A percentile compares a stretch with the other conserved stretches of the same genome.
Conservation (phyloP, 177 flowering plant genomes). For the Tripterygium wilfordii region DNA sequence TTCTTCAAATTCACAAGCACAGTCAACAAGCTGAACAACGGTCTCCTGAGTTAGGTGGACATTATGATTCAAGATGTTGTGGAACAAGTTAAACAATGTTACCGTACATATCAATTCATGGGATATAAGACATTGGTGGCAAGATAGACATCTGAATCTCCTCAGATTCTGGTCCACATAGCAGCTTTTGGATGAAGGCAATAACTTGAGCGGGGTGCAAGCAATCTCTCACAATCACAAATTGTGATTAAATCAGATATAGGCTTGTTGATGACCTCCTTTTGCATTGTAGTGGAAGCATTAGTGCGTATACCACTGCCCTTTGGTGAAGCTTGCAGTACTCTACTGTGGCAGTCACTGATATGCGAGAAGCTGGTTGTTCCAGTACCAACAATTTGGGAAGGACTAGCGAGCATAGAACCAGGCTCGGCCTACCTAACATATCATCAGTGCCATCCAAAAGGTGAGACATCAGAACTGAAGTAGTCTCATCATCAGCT, state of each 20-base stretch:
- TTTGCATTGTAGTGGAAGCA: constrained; percentile 49
- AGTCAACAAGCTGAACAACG: constrained; percentile 42
- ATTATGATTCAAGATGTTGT: constrained; percentile 53
- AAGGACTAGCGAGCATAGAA: constrained; percentile 57
- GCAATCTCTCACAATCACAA: constrained; percentile 68
- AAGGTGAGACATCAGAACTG: constrained; percentile 46
- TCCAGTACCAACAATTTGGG: constrained; percentile 58
- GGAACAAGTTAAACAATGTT: constrained; percentile 52
- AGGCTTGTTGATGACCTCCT: constrained; percentile 51
- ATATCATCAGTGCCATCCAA: constrained; percentile 28
- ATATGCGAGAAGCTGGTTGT: constrained; percentile 55
- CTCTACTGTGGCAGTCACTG: constrained; percentile 38
- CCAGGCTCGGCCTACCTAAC: constrained; percentile 49
- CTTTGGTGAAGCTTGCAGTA: constrained; percentile 61
- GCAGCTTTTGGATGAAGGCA: constrained; percentile 64
- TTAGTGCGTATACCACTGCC: constrained; percentile 56
- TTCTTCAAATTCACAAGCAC: constrained; percentile 25
- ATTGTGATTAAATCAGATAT: constrained; percentile 54
- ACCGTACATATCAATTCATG: constrained; percentile 67
- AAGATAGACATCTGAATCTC: constrained; percentile 43
- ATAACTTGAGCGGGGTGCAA: constrained; percentile 77
- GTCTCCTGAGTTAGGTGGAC: constrained; percentile 53
- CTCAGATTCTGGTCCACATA: constrained; percentile 27
- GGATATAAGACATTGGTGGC: constrained; percentile 45
- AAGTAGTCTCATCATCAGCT: constrained; percentile 59